These are phyloP conservation scores for Chiua virens DNA, from an alignment of 768 basidiomycete genomes.

Conservation along the genomic window DNA sequence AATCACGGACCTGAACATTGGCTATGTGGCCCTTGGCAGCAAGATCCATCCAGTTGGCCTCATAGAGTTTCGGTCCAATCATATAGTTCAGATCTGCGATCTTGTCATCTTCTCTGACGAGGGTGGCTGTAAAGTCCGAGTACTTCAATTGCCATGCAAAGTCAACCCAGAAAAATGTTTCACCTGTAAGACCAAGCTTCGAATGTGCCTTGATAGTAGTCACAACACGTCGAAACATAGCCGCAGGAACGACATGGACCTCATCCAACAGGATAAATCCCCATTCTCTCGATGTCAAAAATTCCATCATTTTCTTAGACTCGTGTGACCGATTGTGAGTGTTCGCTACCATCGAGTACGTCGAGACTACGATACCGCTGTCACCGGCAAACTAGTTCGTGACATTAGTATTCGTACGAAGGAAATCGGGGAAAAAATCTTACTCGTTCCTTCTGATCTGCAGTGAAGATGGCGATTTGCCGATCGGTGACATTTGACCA, in stretches of 20 bases:
- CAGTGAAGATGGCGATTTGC: slow-evolving; percentile 97
- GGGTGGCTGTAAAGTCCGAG: slow-evolving; percentile 62
- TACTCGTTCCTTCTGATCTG: slow-evolving; percentile 97
- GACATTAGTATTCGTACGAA: slow-evolving; percentile 4
- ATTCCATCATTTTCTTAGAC: slow-evolving; percentile 99
- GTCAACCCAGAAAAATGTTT: slow-evolving; percentile 7
- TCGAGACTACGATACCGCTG: slow-evolving; percentile 97
- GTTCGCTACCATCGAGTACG: slow-evolving; percentile 99
- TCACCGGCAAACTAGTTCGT: slow-evolving; percentile 83
- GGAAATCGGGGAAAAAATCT: slow-evolving; percentile 1
- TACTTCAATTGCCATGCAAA: slow-evolving; percentile 2
- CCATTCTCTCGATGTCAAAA: slow-evolving; percentile 97
- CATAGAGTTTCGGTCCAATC: slow-evolving; percentile 99
- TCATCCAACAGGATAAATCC: slow-evolving; percentile 97
- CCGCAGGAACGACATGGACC: slow-evolving; percentile 98
- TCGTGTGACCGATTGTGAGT: slow-evolving; percentile 98
- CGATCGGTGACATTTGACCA: slow-evolving; percentile 98
- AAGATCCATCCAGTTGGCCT: slow-evolving; percentile 99
- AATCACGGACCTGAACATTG: slow-evolving; percentile 85
- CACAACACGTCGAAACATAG: slow-evolving; percentile 97
- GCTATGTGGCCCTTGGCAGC: slow-evolving; percentile 99
- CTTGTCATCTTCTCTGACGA: slow-evolving; percentile 98
- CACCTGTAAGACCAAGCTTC: slow-evolving; percentile 95
- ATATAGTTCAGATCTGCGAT: slow-evolving; percentile 98
- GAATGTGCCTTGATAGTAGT: slow-evolving; percentile 99